Base-by-base conservation (phyloP, 257 asterid genomes). In the Solanum habrochaites region DNA sequence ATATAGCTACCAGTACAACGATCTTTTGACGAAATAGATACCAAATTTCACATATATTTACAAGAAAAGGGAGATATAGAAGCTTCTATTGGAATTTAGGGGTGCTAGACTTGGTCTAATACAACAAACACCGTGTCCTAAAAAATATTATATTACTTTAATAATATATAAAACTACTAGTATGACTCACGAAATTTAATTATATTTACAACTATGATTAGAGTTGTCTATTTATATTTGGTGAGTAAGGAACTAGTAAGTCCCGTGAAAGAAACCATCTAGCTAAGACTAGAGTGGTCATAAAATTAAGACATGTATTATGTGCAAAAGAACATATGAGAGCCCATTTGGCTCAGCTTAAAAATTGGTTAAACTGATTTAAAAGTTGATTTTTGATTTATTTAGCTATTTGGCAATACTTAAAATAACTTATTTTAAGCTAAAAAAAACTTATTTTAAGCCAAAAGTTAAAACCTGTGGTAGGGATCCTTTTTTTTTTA, bases 11-110 rank as follows among this genome's bases (percentile, higher is more conserved):
- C 56, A 11, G 42, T 69, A 32, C 83, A 87, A 85, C 11, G 58
- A 72, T 71, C 25, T 60, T 20, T 88, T 86, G 89, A 88, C 49
- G 39, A n/a, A 66, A 82, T 40, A 27, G 11, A 25, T 66, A 31
- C 40, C 35, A 11, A 14, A 1, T 23, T 56, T 31, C 43, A 75
- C 20, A 27, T 18, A 20, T 45, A 70, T 69, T 37, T 81, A 80
- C 82, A 85, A 85, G 35, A 8, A 62, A 75, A 15, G 66, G 66
- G 47, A 73, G 23, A 85, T 15, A 80, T n/a, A 56, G 96, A 92
- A 93, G 91, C 92, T 94, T 92, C 94, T 75, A 72, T 69, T 88
- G 91, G 92, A 88, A 83, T 64, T 71, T 47, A 66, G 16, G n/a
- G 25, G 85, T 49, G 52, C 85, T 32, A 49, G 89, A 74, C 88